Evolutionary conservation across 2,329 filamentous ascomycete species (phyloP), one percentile per base, ranked within the genome.

Genomic region (Bipolaris oryzae): DNA sequence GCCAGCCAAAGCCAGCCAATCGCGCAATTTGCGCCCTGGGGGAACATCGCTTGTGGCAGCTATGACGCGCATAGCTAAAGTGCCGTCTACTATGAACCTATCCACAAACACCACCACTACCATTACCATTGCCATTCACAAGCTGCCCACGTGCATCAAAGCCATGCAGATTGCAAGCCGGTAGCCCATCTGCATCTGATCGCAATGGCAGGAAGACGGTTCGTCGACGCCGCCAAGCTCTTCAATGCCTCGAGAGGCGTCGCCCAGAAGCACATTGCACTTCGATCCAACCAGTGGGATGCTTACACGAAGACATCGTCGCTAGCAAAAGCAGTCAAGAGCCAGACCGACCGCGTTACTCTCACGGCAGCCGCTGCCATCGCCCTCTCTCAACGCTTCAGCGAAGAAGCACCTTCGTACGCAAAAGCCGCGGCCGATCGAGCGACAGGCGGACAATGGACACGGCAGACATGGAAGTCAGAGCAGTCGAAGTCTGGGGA

Each of bases 251-350:
- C 78, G 50, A 73, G 73, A 61, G 73, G 77, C 33, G 69, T 83
- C 58, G 79, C 78, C 7, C 77, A 77, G 62, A 77, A 86, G 73
- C 87, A 89, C 70, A 74, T 86, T 54, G 78, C 77, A 39, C 80
- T 88, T 46, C 85, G 86, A 20, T 79, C 81, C 51, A 81, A 82
- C 52, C 87, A 90, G 72, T 78, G 88, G 66, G 84, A 89, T 70
- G 74, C 85, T 45, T 89, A 85, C 74, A 85, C 78, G 47, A 81
- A 83, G 63, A 89, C 88, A 0, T 90, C 88, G 2, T 85, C 84
- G 28, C 74, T 90, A 45, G 84, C 85, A 25, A 87, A 85, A 70
- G 83, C 84, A 13, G 79, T 88, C 53, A 86, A 86, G 71, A 80
- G 72, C 49, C 86, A 88, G 74, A 84, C 84, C 1, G 85, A 88